Base-by-base conservation (phyloP, 2,329 filamentous ascomycete species). In the Sporothrix sp. region DNA sequence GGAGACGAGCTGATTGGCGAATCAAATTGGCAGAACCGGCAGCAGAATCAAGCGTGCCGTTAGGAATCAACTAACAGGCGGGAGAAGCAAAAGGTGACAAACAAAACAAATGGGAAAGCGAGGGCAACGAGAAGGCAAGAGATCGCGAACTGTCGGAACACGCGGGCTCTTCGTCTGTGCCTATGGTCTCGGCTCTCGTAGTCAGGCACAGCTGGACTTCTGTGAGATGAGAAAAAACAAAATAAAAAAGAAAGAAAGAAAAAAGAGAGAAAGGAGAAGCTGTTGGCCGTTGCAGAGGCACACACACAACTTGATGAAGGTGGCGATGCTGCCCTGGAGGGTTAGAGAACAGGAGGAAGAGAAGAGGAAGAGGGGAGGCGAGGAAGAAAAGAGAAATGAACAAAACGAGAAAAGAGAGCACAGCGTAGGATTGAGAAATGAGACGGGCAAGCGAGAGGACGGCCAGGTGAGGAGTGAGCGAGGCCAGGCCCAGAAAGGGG, bases 291-390 rank as follows among this genome's bases (percentile, higher is more conserved):
- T 52, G 52, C 48, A 48, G 51, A 40, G 50, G 36, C 44, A 51
- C 36, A 47, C 49, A 52, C 50, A 48, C 46, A 36, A 35, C 43
- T 49, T 30, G 43, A 35, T 16, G 39, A 51, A 37, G 43, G 40
- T 54, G 49, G 50, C 38, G 50, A 51, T 50, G 50, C 35, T 43
- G 42, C 35, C 45, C 45, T 52, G 33, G 48, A 49, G 51, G 54
- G 47, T 38, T 49, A 52, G 25, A n/a, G n/a, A n/a, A n/a, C n/a
- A n/a, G n/a, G n/a, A n/a, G n/a, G n/a, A n/a, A n/a, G 23, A 49
- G 35, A 28, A 45, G 32, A 20, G 20, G 21, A 16, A 35, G 28
- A 45, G 16, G 27, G 40, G 10, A 21, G 48, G 28, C 38, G 40
- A 20, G 25, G 48, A 37, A 23, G 48, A 39, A 32, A 33, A 18